A percentile compares a stretch with the other conserved stretches of the same genome.
Evolutionary conservation across 331 rosid species (phyloP).

Genomic region (Quercus lobata): DNA sequence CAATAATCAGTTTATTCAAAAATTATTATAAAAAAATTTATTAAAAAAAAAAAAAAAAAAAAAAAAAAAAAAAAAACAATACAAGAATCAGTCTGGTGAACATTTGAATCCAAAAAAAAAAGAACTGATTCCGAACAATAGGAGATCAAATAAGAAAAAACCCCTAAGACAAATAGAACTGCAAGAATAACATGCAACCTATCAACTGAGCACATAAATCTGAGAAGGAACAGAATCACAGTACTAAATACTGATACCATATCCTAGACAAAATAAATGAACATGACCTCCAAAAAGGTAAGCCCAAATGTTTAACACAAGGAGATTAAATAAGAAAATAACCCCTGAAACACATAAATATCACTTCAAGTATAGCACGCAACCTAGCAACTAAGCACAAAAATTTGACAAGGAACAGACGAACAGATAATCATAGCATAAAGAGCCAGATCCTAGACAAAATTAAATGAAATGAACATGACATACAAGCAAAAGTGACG

Average conservation of each 20-base stretch:
- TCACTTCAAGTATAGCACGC: too few relatives aligned
- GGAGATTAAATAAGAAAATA: too few relatives aligned
- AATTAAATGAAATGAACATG: too few relatives aligned
- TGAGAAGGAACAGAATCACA: background rate
- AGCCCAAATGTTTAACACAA: too few relatives aligned
- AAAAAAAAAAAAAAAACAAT: background rate
- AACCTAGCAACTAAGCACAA: too few relatives aligned
- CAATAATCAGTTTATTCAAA: slow-evolving; percentile 1
- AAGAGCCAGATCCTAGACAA: too few relatives aligned
- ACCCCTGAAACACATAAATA: too few relatives aligned
- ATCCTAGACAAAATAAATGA: background rate
- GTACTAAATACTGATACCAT: background rate
- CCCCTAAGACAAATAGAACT: slow-evolving; percentile 1
- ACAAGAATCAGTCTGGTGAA: slow-evolving; percentile 4
- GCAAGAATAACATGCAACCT: background rate
- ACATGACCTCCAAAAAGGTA: background rate
- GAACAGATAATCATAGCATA: too few relatives aligned
- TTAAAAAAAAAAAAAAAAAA: background rate
- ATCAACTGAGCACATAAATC: background rate
- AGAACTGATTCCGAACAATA: background rate
- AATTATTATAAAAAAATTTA: too few relatives aligned
- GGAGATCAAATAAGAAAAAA: background rate
- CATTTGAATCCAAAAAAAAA: background rate
- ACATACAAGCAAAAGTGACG: too few relatives aligned
- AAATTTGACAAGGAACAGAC: too few relatives aligned